Evolutionary conservation across 2,329 filamentous ascomycete species (phyloP), one percentile per base, ranked within the genome.

Genomic region (Aureobasidium musti): DNA sequence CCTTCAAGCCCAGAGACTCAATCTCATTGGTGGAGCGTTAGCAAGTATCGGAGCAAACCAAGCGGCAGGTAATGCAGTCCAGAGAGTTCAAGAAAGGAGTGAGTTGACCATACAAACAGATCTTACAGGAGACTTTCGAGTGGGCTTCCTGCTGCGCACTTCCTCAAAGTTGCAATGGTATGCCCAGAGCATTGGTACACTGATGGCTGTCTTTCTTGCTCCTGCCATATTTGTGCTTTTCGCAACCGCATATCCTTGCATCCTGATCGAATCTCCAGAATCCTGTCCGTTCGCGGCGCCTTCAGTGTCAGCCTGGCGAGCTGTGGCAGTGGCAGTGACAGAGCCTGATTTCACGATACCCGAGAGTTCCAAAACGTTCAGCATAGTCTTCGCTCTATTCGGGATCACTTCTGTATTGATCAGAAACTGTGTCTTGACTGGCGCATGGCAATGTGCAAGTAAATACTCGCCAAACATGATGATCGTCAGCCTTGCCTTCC

Each of bases 201-300:
- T 89, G 41, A 82, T 89, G 56, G 83, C 87, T 21, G 81, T 89
- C 70, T 89, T 89, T 78, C 77, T 90, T 14, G 86, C 87, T 0
- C 87, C 87, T 0, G 87, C 85, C 11, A 82, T 90, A 70, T 90
- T 89, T 72, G 83, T 89, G 35, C 83, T 90, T 52, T 89, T 89
- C 79, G 83, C 86, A 68, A 82, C 83, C 4, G 88, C 88, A 0
- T 37, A 59, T 74, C 88, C 87, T 0, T 90, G 88, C 73, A 87
- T 90, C 71, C 82, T 86, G 73, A 77, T 82, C 65, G 69, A 77
- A n/a, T 73, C 78, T 2, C 77, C 77, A 1, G 77, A 81, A 6
- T 78, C 70, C 5, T 90, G 88, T 73, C 77, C 83, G 33, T 90
- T 90, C 77, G 73, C 75, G 10, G 85, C 85, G 1, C 88, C 88